phyloP scores from a whole-genome alignment of 768 basidiomycete species.

The Termitomyces sp. region DNA sequence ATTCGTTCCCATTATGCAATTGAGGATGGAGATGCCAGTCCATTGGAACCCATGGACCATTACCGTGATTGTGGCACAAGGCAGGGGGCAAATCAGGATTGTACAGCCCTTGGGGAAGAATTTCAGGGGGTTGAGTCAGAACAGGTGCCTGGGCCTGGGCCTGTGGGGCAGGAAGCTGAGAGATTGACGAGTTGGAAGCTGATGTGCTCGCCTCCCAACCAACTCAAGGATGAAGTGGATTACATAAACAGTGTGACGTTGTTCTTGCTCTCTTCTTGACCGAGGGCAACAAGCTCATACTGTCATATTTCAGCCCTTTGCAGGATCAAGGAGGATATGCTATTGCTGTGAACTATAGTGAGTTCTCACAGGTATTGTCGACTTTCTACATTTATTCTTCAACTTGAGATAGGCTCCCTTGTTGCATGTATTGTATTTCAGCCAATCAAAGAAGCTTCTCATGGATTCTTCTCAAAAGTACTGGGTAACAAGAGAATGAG shows the following conservation, averaged over 20 bases:
- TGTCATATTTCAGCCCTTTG: constrained; percentile 81
- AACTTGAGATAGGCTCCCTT: constrained; percentile 72
- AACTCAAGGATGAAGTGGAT: too few species aligned
- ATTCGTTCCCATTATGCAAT: constrained; percentile 13
- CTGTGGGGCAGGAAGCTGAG: too few species aligned
- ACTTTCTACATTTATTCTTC: not conserved
- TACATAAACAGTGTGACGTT: too few species aligned
- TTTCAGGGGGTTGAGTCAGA: too few species aligned
- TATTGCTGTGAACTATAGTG: constrained; percentile 93
- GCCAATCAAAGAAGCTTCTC: constrained; percentile 90
- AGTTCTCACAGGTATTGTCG: not conserved
- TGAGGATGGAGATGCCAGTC: constrained; percentile 37
- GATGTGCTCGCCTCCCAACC: too few species aligned
- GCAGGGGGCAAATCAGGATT: too few species aligned
- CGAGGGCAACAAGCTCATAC: constrained; percentile 89
- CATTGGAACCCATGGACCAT: too few species aligned
- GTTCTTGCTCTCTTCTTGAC: too few species aligned
- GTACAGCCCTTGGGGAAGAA: too few species aligned
- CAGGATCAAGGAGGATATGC: constrained; percentile 94
- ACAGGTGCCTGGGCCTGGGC: too few species aligned
- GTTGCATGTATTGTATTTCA: constrained; percentile 92
- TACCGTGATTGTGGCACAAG: too few species aligned
- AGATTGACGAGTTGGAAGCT: too few species aligned
- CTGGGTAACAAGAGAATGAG: constrained; percentile 22
- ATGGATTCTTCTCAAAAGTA: constrained; percentile 83